Base-by-base conservation (phyloP, 257 asterid genomes). In the Plectranthus barbatus region DNA sequence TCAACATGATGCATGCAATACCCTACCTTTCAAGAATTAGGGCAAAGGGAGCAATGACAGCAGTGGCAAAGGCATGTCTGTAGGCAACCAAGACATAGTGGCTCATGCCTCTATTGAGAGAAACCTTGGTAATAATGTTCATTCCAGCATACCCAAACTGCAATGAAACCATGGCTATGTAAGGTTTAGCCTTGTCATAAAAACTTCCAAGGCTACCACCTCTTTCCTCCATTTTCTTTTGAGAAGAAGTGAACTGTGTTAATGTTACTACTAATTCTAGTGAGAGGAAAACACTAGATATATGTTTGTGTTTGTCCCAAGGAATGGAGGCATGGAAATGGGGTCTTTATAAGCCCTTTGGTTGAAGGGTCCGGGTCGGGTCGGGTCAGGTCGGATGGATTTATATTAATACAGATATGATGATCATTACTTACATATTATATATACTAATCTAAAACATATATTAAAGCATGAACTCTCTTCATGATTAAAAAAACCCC, bases 121-220 rank as follows among this genome's bases (percentile, higher is more conserved):
- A 91, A 19, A 88, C 95, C 77, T 91, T 91, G 3, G 98, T 87
- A 23, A 91, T 84, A 12, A 91, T 86, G 45, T 84, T 85, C 95
- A 85, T 87, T 1, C 98, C 96, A n/a, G 95, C 98, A 74, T 87
- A 91, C 4, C 98, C 98, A 72, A 91, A 85, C 72, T 91, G 98
- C 60, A 91, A 66, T 0, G 70, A 84, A 24, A 67, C 78, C 96
- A 91, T 86, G 34, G 96, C 98, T 72, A 88, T 72, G 78, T 84
- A 91, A 14, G 96, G 98, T 65, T 84, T 91, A 0, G 88, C 81
- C 53, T 52, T 81, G 31, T 78, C 81, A 12, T 56, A 60, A 34
- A 75, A 81, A 61, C 39, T 77, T 15, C 88, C 75, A 5, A 52
- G 5, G 20, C 83, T 18, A n/a, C 57, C 6, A 15, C 85, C 71